These are phyloP conservation scores for Boletellus sp. DNA, from an alignment of 768 basidiomycete species.

Conservation along the genomic window DNA sequence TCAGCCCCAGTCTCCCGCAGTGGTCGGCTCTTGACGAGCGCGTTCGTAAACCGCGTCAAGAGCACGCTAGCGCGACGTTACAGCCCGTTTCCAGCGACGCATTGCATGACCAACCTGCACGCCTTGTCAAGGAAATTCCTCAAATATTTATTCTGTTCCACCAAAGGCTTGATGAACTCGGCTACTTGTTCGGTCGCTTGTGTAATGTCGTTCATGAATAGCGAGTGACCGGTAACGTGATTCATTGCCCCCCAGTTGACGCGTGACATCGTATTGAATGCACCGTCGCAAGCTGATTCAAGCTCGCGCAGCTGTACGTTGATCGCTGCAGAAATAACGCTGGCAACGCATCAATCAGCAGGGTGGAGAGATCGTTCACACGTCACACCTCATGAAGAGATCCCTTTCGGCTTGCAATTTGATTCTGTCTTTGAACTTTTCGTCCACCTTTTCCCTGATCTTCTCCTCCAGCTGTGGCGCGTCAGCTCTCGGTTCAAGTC, in stretches of 20 bases:
- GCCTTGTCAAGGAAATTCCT: conserved; percentile 93
- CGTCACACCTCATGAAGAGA: conserved; percentile 74
- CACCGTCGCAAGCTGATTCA: conserved; percentile 76
- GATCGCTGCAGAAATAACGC: conserved; percentile 83
- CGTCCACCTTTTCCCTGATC: conserved; percentile 75
- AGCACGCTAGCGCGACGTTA: conserved; percentile 54
- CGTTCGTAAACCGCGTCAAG: conserved; percentile 83
- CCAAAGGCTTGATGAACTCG: conserved; percentile 69
- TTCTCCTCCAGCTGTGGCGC: conserved; percentile 80
- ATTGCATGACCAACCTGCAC: conserved; percentile 57
- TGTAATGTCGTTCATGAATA: conserved; percentile 75
- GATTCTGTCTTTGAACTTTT: conserved; percentile 73
- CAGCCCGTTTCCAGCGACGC: neutral
- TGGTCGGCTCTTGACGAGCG: conserved; percentile 86
- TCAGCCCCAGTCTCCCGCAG: conserved; percentile 92
- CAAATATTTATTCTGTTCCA: conserved; percentile 94
- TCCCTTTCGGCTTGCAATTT: conserved; percentile 85
- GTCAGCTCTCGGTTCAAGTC: neutral
- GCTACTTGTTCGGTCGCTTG: conserved; percentile 71
- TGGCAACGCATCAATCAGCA: conserved; percentile 28
- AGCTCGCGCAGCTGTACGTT: conserved; percentile 77
- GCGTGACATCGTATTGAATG: conserved; percentile 72
- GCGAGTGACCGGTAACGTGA: conserved; percentile 84
- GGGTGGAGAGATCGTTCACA: neutral
- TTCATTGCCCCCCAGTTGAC: conserved; percentile 75